Percentiles rank a stretch among this genome's conserved stretches.
phyloP scores from a whole-genome alignment of 2,329 filamentous ascomycete species.

The Diaporthe amygdali region DNA sequence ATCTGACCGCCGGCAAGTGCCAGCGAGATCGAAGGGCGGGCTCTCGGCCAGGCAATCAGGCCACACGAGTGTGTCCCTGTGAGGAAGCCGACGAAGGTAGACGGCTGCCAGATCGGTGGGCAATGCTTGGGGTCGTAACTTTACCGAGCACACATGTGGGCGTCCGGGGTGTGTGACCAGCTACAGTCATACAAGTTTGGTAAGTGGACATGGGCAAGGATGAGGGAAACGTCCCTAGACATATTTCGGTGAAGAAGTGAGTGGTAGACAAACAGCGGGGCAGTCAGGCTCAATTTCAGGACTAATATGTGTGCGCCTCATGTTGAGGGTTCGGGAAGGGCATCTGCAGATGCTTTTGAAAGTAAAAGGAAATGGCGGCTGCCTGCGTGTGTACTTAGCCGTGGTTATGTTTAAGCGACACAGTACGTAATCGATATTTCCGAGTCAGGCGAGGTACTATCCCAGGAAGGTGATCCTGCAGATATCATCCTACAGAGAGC shows the following conservation, averaged over 20 bases:
- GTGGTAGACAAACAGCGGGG: not conserved
- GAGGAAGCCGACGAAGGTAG: not conserved
- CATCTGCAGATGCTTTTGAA: not conserved
- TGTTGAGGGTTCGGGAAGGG: not conserved
- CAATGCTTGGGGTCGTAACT: not conserved
- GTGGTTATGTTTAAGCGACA: not conserved
- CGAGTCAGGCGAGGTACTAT: no score
- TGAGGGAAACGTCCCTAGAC: not conserved
- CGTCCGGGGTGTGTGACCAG: not conserved
- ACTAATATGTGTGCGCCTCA: not conserved
- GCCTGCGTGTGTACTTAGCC: not conserved
- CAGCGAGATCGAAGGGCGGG: not conserved
- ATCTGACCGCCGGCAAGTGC: slow-evolving; percentile 1
- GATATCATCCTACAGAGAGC: no score
- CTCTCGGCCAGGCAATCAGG: not conserved
- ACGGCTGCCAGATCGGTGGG: not conserved
- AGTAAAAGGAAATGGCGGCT: not conserved
- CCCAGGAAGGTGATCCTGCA: no score
- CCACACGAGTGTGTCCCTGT: not conserved
- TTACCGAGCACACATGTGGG: not conserved
- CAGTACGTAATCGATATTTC: no score
- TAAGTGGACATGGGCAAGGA: no score
- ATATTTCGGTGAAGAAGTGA: not conserved
- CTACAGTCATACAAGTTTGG: not conserved
- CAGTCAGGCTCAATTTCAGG: not conserved